Evolutionary conservation across 23 red algal genomes (phyloP).

Genomic region (Gracilaria gracilis): DNA sequence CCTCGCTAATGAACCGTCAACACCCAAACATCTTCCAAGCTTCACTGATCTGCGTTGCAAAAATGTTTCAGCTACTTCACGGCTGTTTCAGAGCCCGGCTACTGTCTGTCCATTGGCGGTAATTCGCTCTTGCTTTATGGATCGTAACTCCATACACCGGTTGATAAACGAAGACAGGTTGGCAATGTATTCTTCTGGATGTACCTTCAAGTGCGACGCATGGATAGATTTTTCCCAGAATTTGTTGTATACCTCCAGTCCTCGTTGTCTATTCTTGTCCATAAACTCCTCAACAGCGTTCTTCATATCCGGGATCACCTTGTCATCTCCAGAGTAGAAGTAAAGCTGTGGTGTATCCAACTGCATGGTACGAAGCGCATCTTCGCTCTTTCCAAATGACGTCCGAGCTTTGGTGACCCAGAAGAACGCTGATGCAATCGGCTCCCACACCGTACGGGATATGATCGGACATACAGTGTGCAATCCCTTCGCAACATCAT

Average conservation of each 20-base stretch:
- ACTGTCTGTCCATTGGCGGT: background rate
- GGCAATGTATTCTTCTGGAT: constrained; percentile 93
- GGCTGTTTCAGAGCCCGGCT: no score
- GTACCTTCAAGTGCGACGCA: constrained; percentile 86
- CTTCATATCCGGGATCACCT: constrained; percentile 81
- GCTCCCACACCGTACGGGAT: constrained; percentile 76
- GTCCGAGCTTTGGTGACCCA: constrained; percentile 77
- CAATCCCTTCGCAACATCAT: constrained; percentile 88
- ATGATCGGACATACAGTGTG: constrained; percentile 92
- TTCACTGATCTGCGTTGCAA: no score
- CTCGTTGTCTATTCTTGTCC: constrained; percentile 83
- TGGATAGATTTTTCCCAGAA: constrained; percentile 94
- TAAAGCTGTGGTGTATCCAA: constrained; percentile 94
- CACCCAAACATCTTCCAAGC: no score
- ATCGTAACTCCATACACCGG: constrained; percentile 76
- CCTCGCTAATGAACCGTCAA: no score
- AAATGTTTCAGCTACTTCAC: background rate
- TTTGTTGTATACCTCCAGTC: constrained; percentile 91
- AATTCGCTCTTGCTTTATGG: background rate
- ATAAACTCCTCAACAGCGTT: constrained; percentile 88
- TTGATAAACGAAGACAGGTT: constrained; percentile 83
- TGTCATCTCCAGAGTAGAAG: constrained; percentile 96
- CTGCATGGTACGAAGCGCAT: constrained; percentile 83
- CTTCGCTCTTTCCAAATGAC: constrained; percentile 78
- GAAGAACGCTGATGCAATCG: constrained; percentile 75